A percentile compares a stretch with the other conserved stretches of the same genome.
These are phyloP conservation scores for Lactarius vividus DNA, from an alignment of 768 basidiomycete species.

Conservation along the genomic window DNA sequence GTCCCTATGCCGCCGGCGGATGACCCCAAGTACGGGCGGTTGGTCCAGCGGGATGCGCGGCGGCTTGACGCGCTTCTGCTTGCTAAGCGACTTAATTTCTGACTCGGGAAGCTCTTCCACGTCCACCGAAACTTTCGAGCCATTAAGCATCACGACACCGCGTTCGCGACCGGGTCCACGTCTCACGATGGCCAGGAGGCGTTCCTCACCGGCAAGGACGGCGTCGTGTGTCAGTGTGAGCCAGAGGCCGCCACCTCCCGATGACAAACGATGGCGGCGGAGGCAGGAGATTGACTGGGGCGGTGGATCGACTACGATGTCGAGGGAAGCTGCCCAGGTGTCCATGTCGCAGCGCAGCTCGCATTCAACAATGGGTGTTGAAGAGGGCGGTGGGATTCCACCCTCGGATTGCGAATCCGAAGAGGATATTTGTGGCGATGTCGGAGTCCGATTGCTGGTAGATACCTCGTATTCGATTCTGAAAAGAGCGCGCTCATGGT, in stretches of 20 bases:
- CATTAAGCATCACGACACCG: slow-evolving; percentile 85
- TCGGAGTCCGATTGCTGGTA: slow-evolving; percentile 42
- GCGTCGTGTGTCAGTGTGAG: slow-evolving; percentile 86
- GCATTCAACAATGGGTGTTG: slow-evolving; percentile 68
- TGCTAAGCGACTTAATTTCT: slow-evolving; percentile 79
- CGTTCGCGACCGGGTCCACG: slow-evolving; percentile 69
- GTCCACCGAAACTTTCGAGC: slow-evolving; percentile 79
- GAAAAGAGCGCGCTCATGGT: slow-evolving; percentile 80
- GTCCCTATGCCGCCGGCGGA: slow-evolving; percentile 66
- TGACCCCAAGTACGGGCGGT: slow-evolving; percentile 74
- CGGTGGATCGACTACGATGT: slow-evolving; percentile 91
- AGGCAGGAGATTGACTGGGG: slow-evolving; percentile 81
- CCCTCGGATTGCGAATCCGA: slow-evolving; percentile 23
- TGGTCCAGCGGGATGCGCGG: slow-evolving; percentile 89
- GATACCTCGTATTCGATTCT: slow-evolving; percentile 81
- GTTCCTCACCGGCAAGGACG: slow-evolving; percentile 72
- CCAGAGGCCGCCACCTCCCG: slow-evolving; percentile 92
- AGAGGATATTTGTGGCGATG: slow-evolving; percentile 20
- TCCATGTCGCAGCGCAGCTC: slow-evolving; percentile 91
- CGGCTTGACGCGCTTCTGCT: slow-evolving; percentile 85
- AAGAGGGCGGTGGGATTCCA: slow-evolving; percentile 30
- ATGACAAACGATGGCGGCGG: slow-evolving; percentile 80
- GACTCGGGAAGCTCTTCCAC: slow-evolving; percentile 83
- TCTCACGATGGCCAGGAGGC: slow-evolving; percentile 70
- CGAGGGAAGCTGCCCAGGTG: slow-evolving; percentile 78